phyloP scores from a whole-genome alignment of 2,329 filamentous ascomycete genomes.

The Botrytis galanthina region DNA sequence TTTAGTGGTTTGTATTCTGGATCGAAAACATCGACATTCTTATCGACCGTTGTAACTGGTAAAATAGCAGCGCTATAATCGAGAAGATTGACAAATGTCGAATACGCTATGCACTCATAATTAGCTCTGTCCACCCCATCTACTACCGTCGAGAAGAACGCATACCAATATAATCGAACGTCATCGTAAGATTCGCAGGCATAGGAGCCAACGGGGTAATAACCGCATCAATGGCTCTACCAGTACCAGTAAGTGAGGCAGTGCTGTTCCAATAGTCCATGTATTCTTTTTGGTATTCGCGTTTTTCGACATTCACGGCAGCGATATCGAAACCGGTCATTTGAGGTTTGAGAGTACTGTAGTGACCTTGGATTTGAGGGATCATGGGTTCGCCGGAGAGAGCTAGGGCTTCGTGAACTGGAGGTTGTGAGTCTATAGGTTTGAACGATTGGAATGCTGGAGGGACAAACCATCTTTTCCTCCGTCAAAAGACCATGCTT shows the following conservation, averaged over 20 bases:
- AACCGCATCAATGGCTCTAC: conserved; percentile 53
- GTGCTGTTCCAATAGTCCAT: conserved; percentile 48
- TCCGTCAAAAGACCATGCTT: conserved; percentile 48
- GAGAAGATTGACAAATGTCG: conserved; percentile 17
- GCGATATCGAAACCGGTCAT: conserved; percentile 37
- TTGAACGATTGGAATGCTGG: background rate
- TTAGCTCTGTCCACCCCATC: too few species aligned
- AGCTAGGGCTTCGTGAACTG: conserved; percentile 47
- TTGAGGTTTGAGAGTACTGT: conserved; percentile 37
- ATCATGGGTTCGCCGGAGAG: conserved; percentile 54
- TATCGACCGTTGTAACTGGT: conserved; percentile 45
- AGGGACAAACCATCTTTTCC: conserved; percentile 43
- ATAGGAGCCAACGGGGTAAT: conserved; percentile 50
- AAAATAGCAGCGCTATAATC: conserved; percentile 42
- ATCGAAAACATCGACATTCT: conserved; percentile 39
- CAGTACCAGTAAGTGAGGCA: conserved; percentile 27
- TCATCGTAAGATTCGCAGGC: conserved; percentile 19
- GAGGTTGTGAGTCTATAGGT: background rate
- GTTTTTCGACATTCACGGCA: conserved; percentile 49
- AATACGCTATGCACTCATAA: conserved; percentile 3
- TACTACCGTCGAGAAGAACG: too few species aligned
- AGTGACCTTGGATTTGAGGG: conserved; percentile 25
- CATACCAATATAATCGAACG: conserved; percentile 14
- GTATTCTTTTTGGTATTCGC: conserved; percentile 56
- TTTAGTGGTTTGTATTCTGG: conserved; percentile 33